Evolutionary conservation across 2,329 filamentous ascomycete genomes (phyloP), one percentile per base, ranked within the genome.

Genomic region (Huntiella bhutanensis): DNA sequence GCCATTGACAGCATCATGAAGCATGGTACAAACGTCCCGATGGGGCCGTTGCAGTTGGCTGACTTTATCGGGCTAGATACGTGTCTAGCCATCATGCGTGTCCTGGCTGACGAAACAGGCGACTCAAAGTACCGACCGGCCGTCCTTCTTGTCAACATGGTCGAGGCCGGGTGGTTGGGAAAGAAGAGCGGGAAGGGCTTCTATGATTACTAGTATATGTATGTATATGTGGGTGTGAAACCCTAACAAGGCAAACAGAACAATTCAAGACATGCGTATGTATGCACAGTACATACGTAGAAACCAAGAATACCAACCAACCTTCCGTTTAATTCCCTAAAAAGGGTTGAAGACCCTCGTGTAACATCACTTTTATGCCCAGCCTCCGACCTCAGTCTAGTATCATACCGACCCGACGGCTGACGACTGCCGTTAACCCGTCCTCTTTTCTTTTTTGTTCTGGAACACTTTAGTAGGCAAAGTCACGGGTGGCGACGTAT

Each of bases 1-100:
- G 82, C 88, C 52, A 98, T 98, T 53, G 91, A 98, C 59, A 79
- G 73, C 53, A 98, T 98, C 56, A 98, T 98, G 91, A 96, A 94
- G 73, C 95, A 95, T 55, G 91, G 91, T 41, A 98, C 91, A 16
- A 94, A 94, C 58, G 91, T 98, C 36, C 91, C 91, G 17, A 98
- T 98, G 91, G 91, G 91, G 0, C 91, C 91, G 7, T 68, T 98
- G 53, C 80, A 86, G 56, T 65, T 98, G 55, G 91, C 91, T 2
- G 91, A 98, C 62, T 98, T 98, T 57, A 96, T 98, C 56, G 91
- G 91, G 5, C 70, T 98, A 39, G 91, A 98, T 60, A 98, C 91
- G 0, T 98, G 91, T 58, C 66, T 96, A 51, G 78, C 88, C 16
- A 98, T 98, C 57, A 98, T 98, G 91, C 86, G 82, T 63, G 91